Percentiles rank a stretch among this genome's conserved stretches.
Evolutionary conservation across 306 rosid genomes (phyloP).

Genomic region (Sesbania bispinosa): DNA sequence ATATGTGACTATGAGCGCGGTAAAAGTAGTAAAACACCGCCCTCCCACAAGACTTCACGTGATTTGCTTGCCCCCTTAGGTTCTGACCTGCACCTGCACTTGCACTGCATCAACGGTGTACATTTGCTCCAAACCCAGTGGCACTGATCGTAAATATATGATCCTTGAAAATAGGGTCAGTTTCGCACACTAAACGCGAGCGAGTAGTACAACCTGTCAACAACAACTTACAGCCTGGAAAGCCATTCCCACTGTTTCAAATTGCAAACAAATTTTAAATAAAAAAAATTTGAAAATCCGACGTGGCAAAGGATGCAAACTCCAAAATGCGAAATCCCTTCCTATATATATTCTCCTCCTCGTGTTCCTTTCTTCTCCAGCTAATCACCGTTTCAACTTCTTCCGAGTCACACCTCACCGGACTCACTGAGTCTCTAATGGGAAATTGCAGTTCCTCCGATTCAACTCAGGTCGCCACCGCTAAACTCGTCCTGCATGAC

Average conservation of each 20-base stretch:
- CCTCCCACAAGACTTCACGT: constrained; percentile 21
- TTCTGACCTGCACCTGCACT: too few species aligned
- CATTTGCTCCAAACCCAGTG: not conserved
- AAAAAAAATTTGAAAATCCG: constrained; percentile 16
- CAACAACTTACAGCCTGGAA: constrained; percentile 87
- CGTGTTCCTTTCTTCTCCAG: not conserved
- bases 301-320: constrained; percentile 61
- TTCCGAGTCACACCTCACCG: not conserved
- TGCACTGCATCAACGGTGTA: too few species aligned
- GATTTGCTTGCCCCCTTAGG: not conserved
- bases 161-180: constrained; percentile 26
- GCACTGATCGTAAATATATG: constrained; percentile 22
- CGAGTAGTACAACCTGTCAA: constrained; percentile 73
- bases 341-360: constrained; percentile 26
- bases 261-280: not conserved
- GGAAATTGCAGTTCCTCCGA: constrained; percentile 72
- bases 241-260: constrained; percentile 32
- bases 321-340: too few species aligned
- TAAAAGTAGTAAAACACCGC: too few species aligned
- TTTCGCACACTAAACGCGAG: not conserved
- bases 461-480: constrained; percentile 61
- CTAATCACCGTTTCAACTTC: not conserved
- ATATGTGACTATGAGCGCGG: too few species aligned
- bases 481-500: constrained; percentile 63
- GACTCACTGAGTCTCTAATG: constrained; percentile 38